Percentiles rank a stretch among this genome's conserved stretches.
These are phyloP conservation scores for Fusarium neocosmosporiellum DNA, from an alignment of 2,329 filamentous ascomycete species.

Conservation along the genomic window DNA sequence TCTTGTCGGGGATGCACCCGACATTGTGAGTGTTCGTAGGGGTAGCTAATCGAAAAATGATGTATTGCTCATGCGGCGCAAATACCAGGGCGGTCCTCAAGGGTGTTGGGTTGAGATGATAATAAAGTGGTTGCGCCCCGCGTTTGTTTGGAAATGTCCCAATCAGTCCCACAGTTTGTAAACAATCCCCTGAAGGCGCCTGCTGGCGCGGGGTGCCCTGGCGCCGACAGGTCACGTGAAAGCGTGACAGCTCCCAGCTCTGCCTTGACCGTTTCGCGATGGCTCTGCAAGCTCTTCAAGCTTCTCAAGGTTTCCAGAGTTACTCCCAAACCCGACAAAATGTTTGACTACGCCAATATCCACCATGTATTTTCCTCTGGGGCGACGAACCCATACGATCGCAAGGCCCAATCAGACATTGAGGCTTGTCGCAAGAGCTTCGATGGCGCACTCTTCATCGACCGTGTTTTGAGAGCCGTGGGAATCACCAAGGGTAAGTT, in stretches of 20 bases:
- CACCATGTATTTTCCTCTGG: constrained; percentile 74
- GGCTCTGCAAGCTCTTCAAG: constrained; percentile 32
- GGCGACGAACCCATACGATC: constrained; percentile 70
- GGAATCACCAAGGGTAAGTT: constrained; percentile 74
- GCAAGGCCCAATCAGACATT: constrained; percentile 70
- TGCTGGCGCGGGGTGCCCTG: constrained; percentile 4
- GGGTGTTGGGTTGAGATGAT: constrained; percentile 16
- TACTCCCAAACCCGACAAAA: constrained; percentile 44
- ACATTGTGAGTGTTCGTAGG: constrained; percentile 41
- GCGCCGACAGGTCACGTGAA: constrained; percentile 27
- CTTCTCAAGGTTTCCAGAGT: neutral
- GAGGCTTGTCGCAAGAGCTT: constrained; percentile 74
- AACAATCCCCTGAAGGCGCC: constrained; percentile 47
- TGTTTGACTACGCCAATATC: constrained; percentile 75
- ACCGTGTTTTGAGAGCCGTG: constrained; percentile 77
- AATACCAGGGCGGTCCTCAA: neutral
- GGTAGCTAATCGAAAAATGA: neutral
- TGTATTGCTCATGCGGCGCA: neutral
- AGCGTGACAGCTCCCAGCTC: constrained; percentile 24
- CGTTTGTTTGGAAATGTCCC: constrained; percentile 55
- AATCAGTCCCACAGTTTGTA: constrained; percentile 54
- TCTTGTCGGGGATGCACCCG: constrained; percentile 49
- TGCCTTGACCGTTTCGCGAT: constrained; percentile 36
- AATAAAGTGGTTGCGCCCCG: constrained; percentile 46
- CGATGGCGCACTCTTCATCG: constrained; percentile 80